Base-by-base conservation (phyloP, 2,329 filamentous ascomycete genomes). In the Plectosphaerella sp. region DNA sequence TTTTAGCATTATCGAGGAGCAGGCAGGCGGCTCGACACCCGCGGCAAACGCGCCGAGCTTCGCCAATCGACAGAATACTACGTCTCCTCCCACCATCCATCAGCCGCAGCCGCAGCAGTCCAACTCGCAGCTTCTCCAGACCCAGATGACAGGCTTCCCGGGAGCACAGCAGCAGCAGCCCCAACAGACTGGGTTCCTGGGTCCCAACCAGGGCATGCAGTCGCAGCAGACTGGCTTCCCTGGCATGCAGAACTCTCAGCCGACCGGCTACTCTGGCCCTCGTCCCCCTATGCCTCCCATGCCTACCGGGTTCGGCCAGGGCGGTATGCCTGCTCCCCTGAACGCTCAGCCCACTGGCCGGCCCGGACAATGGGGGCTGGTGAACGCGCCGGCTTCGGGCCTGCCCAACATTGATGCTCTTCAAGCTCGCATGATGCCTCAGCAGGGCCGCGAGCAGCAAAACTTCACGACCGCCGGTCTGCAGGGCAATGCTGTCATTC, bases 301-400 rank as follows among this genome's bases (percentile, higher is more conserved):
- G 86, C 82, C 72, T 20, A 83, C 76, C n/a, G 79, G 77, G 11
- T 83, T 79, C 67, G 61, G 61, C 24, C 67, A 62, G 10, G 88
- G 88, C 45, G 88, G 88, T n/a, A 80, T 86, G 70, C 70, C 79
- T 47, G 78, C 78, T 50, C 83, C 85, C 33, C 70, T 99, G 57
- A 93, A 95, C 62, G 86, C 91, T n/a, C 94, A 99, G 66, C 94
- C 94, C 5, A 99, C 94, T 3, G 94, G 94, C 11, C 77, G 84
- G 36, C 93, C 94, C 6, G 94, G 94, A 14, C 94, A 97, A 67
- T 99, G 94, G 94, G 94, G 94, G n/a, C 83, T 97, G 51, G 94
- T 97, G 33, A 99, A 99, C 69, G 89, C 91, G 2, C 94, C 94
- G 2, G 82, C 92, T 5, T 88, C 85, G 41, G 94, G 93, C 2